A percentile compares a stretch with the other conserved stretches of the same genome.
These are phyloP conservation scores for Ricinus communis DNA, from an alignment of 345 rosid genomes.

Conservation along the genomic window DNA sequence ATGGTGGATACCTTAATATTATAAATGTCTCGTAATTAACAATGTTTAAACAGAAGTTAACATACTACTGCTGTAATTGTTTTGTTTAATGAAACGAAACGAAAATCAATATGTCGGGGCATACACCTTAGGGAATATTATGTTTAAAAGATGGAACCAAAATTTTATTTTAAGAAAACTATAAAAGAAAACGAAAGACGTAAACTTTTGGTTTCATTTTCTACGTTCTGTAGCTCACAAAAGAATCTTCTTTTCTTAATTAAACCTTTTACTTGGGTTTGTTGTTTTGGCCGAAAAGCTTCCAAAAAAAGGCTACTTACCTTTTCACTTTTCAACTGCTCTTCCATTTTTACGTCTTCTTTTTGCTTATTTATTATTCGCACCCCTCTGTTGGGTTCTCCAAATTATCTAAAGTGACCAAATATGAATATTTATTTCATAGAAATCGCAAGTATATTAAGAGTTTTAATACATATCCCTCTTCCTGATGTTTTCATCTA, in stretches of 20 bases:
- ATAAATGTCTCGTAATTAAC: not conserved
- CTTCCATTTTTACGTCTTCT: conserved; percentile 12
- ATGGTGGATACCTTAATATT: not conserved
- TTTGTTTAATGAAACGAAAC: conserved; percentile 20
- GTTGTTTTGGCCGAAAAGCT: conserved; percentile 29
- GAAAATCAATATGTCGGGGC: conserved; percentile 33
- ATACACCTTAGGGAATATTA: conserved; percentile 22
- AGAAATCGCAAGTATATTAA: too few relatives aligned
- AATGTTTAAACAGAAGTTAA: not conserved
- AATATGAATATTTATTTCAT: too few relatives aligned
- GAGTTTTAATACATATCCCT: too few relatives aligned
- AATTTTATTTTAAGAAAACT: too few relatives aligned
- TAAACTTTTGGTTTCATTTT: conserved; percentile 27
- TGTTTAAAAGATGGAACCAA: too few relatives aligned
- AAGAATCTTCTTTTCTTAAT: conserved; percentile 38
- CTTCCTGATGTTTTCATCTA: too few relatives aligned
- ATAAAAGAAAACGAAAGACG: not conserved
- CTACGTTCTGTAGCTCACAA: conserved; percentile 36
- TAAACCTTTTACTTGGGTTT: conserved; percentile 9
- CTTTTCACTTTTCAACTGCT: conserved; percentile 57
- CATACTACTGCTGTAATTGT: conserved; percentile 8
- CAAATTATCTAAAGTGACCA: too few relatives aligned
- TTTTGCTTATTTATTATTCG: not conserved
- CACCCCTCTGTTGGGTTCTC: too few relatives aligned
- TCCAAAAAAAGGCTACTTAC: conserved; percentile 21